Conservation (phyloP, 345 rosid species). For the Sonneratia alba region DNA sequence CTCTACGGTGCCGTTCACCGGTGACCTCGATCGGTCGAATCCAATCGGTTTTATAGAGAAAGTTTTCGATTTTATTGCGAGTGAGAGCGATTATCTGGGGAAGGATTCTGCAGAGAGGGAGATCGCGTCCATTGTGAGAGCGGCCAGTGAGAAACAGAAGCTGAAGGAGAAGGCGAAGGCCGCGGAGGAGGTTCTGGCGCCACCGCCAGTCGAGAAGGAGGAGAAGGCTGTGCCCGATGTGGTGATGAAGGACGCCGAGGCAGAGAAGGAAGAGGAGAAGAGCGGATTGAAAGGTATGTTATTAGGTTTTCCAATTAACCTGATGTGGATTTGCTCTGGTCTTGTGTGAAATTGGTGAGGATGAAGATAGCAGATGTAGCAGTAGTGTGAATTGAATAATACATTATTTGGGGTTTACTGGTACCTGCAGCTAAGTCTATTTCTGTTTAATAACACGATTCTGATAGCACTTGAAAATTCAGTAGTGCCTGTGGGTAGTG, state of each 20-base stretch:
- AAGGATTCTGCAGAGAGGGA: conserved; percentile 56
- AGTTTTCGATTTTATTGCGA: conserved; percentile 57
- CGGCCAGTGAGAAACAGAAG: conserved; percentile 43
- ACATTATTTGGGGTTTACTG: neutral
- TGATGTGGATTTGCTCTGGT: neutral
- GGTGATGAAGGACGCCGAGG: conserved; percentile 31
- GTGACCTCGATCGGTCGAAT: conserved; percentile 47
- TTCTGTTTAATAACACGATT: too few species aligned
- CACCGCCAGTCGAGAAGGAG: conserved; percentile 8
- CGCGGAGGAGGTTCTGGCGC: conserved; percentile 21
- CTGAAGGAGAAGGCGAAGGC: conserved; percentile 21
- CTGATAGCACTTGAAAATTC: too few species aligned
- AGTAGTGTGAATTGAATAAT: neutral
- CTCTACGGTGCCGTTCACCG: conserved; percentile 29
- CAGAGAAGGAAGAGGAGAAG: conserved; percentile 19
- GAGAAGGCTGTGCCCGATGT: conserved; percentile 17
- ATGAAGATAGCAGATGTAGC: neutral
- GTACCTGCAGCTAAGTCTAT: too few species aligned
- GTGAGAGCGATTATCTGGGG: conserved; percentile 57
- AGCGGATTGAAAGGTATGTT: conserved; percentile 27
- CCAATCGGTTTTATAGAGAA: conserved; percentile 61
- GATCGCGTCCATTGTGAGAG: conserved; percentile 42
- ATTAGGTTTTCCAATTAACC: neutral
- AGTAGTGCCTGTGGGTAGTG: too few species aligned
- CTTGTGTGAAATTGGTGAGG: neutral